Evolutionary conservation across 1,139 yeast genomes (phyloP).

Genomic region (Saccharomyces hybrid): DNA sequence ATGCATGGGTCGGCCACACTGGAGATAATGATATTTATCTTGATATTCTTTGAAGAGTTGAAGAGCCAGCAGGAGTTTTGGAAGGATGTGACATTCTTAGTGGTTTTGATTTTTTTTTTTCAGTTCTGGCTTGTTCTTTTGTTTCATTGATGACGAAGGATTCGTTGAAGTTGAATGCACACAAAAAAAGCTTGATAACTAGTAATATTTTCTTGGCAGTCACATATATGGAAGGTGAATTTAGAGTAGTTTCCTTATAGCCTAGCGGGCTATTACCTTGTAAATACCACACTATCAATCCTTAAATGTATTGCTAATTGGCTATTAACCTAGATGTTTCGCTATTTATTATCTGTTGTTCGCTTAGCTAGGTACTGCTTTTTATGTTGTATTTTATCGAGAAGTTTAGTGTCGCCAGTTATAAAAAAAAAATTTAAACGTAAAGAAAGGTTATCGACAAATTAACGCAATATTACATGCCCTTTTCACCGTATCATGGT

Average conservation of each 20-base stretch:
- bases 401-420: too few relatives aligned
- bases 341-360: too few relatives aligned
- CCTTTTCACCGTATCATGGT: too few relatives aligned
- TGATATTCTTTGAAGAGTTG: not conserved
- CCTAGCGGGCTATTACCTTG: not conserved
- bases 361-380: too few relatives aligned
- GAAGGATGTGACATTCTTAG: not conserved
- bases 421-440: too few relatives aligned
- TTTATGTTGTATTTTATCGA: too few relatives aligned
- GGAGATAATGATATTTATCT: not conserved
- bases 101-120: not conserved
- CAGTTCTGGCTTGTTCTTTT: too few relatives aligned
- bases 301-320: not conserved
- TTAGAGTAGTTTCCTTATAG: not conserved
- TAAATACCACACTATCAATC: not conserved
- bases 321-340: too few relatives aligned
- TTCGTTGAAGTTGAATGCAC: not conserved
- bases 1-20: not conserved
- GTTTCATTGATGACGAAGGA: too few relatives aligned
- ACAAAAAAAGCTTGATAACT: not conserved
- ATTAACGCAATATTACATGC: too few relatives aligned
- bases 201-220: not conserved
- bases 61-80: not conserved
- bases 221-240: not conserved
- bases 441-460: too few relatives aligned